A percentile compares a stretch with the other conserved stretches of the same genome.
Conservation (phyloP, 176 grass and related monocot species). For the Aechmea fasciata region DNA sequence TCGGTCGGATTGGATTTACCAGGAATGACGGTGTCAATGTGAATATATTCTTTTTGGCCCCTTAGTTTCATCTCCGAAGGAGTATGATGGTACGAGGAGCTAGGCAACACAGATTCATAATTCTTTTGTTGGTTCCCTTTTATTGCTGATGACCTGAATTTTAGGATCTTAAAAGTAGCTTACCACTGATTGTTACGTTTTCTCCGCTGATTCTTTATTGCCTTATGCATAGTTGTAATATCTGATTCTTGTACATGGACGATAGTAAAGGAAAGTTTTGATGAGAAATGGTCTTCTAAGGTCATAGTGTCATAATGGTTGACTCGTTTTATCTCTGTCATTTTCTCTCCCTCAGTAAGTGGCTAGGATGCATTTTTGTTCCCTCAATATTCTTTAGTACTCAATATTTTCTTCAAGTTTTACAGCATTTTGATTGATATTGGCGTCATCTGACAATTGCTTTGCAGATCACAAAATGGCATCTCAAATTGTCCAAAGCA, state of each 20-base stretch:
- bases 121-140: conserved; percentile 1
- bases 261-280: conserved; percentile 35
- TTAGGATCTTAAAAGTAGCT: neutral
- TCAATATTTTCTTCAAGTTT: too few relatives aligned
- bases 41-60: conserved; percentile 29
- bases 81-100: conserved; percentile 24
- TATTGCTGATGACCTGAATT: conserved; percentile 23
- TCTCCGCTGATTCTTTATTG: neutral
- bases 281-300: conserved; percentile 10
- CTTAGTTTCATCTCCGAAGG: conserved; percentile 27
- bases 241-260: neutral
- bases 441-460: too few relatives aligned
- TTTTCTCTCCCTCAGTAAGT: too few relatives aligned
- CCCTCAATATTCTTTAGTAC: too few relatives aligned
- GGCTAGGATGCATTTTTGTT: too few relatives aligned
- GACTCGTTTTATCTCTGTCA: too few relatives aligned
- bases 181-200: conserved; percentile 28
- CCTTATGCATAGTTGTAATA: neutral
- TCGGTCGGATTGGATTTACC: neutral
- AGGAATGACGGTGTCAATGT: conserved; percentile 14
- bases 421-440: too few relatives aligned
- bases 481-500: too few relatives aligned
- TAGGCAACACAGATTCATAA: conserved; percentile 3
- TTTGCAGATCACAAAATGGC: too few relatives aligned
- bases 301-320: neutral